Evolutionary conservation across 2,329 filamentous ascomycete genomes (phyloP).

Genomic region (Exophiala sp.): DNA sequence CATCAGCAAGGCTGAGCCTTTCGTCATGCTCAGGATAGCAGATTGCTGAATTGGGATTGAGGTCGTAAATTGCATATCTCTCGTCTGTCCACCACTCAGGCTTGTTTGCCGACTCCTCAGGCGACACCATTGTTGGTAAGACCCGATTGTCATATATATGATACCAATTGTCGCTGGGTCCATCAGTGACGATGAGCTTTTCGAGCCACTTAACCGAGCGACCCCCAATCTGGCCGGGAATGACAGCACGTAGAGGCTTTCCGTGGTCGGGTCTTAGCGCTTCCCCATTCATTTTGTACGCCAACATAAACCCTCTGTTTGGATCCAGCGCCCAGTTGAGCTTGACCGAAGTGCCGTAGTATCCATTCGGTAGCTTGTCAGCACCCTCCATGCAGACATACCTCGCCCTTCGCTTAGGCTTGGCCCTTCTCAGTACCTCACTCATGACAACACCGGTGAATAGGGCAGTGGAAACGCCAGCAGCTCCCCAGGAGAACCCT

Average conservation of each 20-base stretch:
- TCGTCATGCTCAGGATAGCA: constrained; percentile 77
- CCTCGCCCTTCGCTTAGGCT: constrained; percentile 61
- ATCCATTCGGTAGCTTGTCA: constrained; percentile 79
- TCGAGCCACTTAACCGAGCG: constrained; percentile 91
- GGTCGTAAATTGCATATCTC: constrained; percentile 84
- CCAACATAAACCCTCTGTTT: constrained; percentile 77
- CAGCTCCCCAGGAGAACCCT: constrained; percentile 89
- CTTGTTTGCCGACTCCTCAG: constrained; percentile 69
- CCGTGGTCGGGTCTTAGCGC: constrained; percentile 76
- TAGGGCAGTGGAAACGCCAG: constrained; percentile 76
- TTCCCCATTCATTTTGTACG: constrained; percentile 87
- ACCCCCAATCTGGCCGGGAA: constrained; percentile 87
- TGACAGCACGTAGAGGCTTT: constrained; percentile 71
- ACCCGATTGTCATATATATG: constrained; percentile 92
- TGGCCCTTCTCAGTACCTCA: constrained; percentile 63
- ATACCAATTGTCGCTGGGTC: constrained; percentile 88
- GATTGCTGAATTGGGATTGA: constrained; percentile 79
- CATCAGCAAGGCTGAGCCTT: constrained; percentile 47
- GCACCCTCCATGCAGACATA: constrained; percentile 91
- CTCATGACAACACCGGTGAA: constrained; percentile 77
- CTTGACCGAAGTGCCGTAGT: constrained; percentile 82
- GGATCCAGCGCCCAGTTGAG: constrained; percentile 82
- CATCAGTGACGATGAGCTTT: constrained; percentile 67
- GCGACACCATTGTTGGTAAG: constrained; percentile 75
- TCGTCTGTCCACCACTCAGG: constrained; percentile 81